These are phyloP conservation scores for Ophiocordyceps camponoti-saundersi DNA, from an alignment of 2,329 filamentous ascomycete genomes.

Conservation along the genomic window DNA sequence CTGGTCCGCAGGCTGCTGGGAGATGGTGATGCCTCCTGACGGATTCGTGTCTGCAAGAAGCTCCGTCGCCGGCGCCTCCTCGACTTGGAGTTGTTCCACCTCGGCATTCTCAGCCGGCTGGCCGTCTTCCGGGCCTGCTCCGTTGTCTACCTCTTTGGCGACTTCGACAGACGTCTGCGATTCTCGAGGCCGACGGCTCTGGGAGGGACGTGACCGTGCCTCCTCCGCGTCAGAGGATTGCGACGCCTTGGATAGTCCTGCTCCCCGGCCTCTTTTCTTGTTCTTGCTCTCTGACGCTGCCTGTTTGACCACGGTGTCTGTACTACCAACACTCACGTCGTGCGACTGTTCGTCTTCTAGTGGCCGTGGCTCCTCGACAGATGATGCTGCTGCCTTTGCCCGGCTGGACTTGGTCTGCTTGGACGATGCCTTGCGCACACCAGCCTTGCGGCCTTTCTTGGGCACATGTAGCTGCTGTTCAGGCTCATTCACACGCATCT, in stretches of 20 bases:
- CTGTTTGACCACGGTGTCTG: slow-evolving; percentile 23
- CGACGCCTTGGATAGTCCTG: slow-evolving; percentile 2
- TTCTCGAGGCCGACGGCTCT: no score
- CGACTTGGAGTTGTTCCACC: not conserved
- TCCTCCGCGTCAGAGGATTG: not conserved
- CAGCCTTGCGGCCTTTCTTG: slow-evolving; percentile 37
- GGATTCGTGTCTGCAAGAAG: not conserved
- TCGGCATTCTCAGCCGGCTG: not conserved
- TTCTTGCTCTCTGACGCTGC: slow-evolving; percentile 4
- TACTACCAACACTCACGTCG: slow-evolving; percentile 23
- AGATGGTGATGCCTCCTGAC: not conserved
- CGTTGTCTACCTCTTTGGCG: not conserved
- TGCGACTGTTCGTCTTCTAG: slow-evolving; percentile 6
- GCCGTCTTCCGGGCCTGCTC: slow-evolving; percentile 2
- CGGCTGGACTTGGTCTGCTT: slow-evolving; percentile 33
- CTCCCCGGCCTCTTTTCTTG: slow-evolving; percentile 4
- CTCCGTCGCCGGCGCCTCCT: not conserved
- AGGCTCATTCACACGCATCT: slow-evolving; percentile 24
- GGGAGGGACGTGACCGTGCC: slow-evolving; percentile 1
- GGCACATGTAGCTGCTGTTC: slow-evolving; percentile 22
- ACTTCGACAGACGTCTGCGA: not conserved
- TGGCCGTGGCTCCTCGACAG: slow-evolving; percentile 8
- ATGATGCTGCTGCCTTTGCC: slow-evolving; percentile 16
- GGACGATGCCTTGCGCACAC: slow-evolving; percentile 32
- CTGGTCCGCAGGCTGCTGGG: slow-evolving; percentile 7